phyloP scores from a whole-genome alignment of 352 stramenopile genomes.

The Globisporangium takayamanum region DNA sequence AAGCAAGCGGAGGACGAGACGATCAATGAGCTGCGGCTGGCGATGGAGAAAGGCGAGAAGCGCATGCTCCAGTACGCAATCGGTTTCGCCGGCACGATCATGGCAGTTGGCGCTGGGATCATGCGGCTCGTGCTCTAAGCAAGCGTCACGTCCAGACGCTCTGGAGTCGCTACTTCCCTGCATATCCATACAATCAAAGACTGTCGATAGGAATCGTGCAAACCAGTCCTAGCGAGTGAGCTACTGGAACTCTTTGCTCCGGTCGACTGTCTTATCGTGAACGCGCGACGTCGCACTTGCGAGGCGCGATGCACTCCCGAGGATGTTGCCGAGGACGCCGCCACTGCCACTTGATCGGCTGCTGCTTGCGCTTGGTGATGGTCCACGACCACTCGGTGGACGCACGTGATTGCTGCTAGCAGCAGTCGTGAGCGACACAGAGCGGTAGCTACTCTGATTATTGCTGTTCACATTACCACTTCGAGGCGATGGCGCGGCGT shows the following conservation, averaged over 20 bases:
- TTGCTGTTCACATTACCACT: background rate
- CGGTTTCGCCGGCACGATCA: conserved; percentile 84
- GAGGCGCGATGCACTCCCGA: conserved; percentile 57
- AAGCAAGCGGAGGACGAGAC: conserved; percentile 87
- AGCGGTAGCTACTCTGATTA: conserved; percentile 3
- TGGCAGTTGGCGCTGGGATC: conserved; percentile 74
- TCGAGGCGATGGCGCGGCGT: background rate
- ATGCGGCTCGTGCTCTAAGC: conserved; percentile 64
- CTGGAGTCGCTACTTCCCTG: background rate
- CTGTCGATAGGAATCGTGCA: background rate
- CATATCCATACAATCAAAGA: background rate
- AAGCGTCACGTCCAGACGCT: too few species aligned
- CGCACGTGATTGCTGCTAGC: conserved; percentile 4
- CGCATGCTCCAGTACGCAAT: conserved; percentile 85
- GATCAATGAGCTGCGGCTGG: conserved; percentile 78
- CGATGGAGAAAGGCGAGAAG: conserved; percentile 88
- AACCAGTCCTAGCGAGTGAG: background rate
- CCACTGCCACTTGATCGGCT: conserved; percentile 11
- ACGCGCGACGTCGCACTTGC: conserved; percentile 60
- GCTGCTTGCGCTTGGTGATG: background rate
- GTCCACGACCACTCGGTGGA: conserved; percentile 1
- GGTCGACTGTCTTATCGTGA: conserved; percentile 38
- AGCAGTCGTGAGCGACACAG: conserved; percentile 4
- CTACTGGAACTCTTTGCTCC: conserved; percentile 32
- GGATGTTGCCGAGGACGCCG: conserved; percentile 53